Evolutionary conservation across 164 flowering plant species (phyloP).

Genomic region (Amborella trichopoda): DNA sequence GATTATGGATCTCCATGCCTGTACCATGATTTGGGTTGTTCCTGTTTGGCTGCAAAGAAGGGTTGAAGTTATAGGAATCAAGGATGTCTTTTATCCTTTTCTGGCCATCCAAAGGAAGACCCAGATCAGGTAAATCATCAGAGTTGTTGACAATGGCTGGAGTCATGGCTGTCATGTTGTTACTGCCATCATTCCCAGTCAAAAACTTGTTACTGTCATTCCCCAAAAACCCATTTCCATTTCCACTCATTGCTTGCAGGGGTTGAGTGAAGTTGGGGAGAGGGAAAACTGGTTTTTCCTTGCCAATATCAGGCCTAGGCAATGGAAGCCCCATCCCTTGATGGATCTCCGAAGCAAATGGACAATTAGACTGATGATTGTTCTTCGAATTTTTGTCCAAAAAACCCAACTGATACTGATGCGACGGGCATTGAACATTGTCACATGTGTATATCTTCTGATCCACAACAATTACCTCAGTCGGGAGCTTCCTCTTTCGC

Average conservation of each 20-base stretch:
- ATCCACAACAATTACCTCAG: slow-evolving; percentile 23
- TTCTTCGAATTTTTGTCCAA: slow-evolving; percentile 35
- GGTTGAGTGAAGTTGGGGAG: slow-evolving; percentile 3
- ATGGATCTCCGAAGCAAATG: slow-evolving; percentile 11
- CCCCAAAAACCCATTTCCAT: not conserved
- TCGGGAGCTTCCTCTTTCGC: slow-evolving; percentile 30
- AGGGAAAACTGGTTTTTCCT: slow-evolving; percentile 22
- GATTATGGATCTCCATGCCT: slow-evolving; percentile 12
- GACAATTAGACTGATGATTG: slow-evolving; percentile 47
- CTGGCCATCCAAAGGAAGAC: slow-evolving; percentile 62
- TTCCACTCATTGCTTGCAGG: not conserved
- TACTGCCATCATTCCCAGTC: not conserved
- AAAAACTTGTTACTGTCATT: not conserved
- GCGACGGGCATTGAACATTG: slow-evolving; percentile 31
- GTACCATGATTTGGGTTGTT: slow-evolving; percentile 15
- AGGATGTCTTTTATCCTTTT: slow-evolving; percentile 51
- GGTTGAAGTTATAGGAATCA: slow-evolving; percentile 43
- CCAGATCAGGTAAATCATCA: slow-evolving; percentile 15
- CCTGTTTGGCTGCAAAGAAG: slow-evolving; percentile 18
- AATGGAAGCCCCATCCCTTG: slow-evolving; percentile 13
- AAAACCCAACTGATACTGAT: slow-evolving; percentile 32
- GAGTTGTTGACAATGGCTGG: slow-evolving; percentile 16
- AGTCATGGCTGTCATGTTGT: slow-evolving; percentile 8
- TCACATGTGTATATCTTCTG: slow-evolving; percentile 34
- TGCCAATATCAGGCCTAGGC: slow-evolving; percentile 13